Evolutionary conservation across 768 basidiomycete genomes (phyloP).

Genomic region (Suillus subaureus): DNA sequence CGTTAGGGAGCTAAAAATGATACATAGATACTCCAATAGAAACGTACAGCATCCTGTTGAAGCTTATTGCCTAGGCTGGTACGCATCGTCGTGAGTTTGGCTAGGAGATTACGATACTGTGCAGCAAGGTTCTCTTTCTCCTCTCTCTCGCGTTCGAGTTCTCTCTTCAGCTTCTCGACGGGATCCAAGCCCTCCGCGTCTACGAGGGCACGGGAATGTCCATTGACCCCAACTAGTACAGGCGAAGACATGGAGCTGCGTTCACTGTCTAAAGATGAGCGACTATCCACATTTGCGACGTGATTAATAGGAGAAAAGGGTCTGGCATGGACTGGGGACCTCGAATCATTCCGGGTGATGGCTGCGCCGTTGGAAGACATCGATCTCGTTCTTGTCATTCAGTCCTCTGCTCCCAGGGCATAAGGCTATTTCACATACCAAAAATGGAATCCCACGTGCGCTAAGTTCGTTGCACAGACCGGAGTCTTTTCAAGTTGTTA

Average conservation of each 20-base stretch:
- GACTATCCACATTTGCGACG: slow-evolving; percentile 27
- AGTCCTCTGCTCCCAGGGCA: not conserved
- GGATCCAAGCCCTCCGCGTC: slow-evolving; percentile 50
- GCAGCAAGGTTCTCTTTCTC: slow-evolving; percentile 88
- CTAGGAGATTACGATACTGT: slow-evolving; percentile 85
- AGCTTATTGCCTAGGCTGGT: slow-evolving; percentile 92
- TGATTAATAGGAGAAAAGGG: slow-evolving; percentile 31
- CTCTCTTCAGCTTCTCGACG: slow-evolving; percentile 63
- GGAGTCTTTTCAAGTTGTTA: no score
- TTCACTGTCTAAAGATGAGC: slow-evolving; percentile 53
- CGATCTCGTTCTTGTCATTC: slow-evolving; percentile 5
- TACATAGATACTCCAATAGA: not conserved
- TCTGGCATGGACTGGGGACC: slow-evolving; percentile 28
- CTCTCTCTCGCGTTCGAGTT: slow-evolving; percentile 72
- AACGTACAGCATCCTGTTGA: slow-evolving; percentile 91
- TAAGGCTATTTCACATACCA: not conserved
- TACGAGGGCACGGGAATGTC: slow-evolving; percentile 34
- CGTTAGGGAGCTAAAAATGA: not conserved
- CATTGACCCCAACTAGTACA: slow-evolving; percentile 37
- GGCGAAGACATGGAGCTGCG: slow-evolving; percentile 33
- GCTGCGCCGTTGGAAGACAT: slow-evolving; percentile 15
- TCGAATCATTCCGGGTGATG: slow-evolving; percentile 15
- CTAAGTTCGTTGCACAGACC: not conserved
- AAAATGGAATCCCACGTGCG: slow-evolving; percentile 5
- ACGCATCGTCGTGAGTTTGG: slow-evolving; percentile 91